These are phyloP conservation scores for Mycosphaerella arachidis DNA, from an alignment of 2,329 filamentous ascomycete genomes.

Conservation along the genomic window DNA sequence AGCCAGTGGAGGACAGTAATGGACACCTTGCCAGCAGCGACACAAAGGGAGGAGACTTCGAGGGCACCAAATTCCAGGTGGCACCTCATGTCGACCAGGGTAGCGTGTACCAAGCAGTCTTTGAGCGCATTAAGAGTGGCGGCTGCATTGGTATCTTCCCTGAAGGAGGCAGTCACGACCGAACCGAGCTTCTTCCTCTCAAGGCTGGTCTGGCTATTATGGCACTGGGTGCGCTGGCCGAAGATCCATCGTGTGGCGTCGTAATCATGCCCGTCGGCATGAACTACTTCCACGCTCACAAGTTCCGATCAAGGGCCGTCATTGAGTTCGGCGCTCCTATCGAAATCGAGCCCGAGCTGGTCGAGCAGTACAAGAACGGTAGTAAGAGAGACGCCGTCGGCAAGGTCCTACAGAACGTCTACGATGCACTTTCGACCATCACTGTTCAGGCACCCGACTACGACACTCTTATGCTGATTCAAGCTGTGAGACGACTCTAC, in stretches of 20 bases:
- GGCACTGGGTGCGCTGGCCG: slow-evolving; percentile 84
- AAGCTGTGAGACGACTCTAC: slow-evolving; percentile 88
- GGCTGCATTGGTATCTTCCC: slow-evolving; percentile 96
- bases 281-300: slow-evolving; percentile 99
- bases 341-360: slow-evolving; percentile 74
- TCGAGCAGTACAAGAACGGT: slow-evolving; percentile 78
- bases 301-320: slow-evolving; percentile 92
- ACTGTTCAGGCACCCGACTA: slow-evolving; percentile 92
- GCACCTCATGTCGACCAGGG: slow-evolving; percentile 93
- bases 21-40: slow-evolving; percentile 50
- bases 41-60: slow-evolving; percentile 55
- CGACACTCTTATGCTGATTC: slow-evolving; percentile 93
- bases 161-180: slow-evolving; percentile 92
- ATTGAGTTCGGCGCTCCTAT: slow-evolving; percentile 91
- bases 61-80: slow-evolving; percentile 78
- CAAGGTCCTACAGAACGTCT: slow-evolving; percentile 77
- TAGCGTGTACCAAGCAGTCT: slow-evolving; percentile 89
- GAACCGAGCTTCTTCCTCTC: slow-evolving; percentile 82
- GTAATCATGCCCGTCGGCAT: slow-evolving; percentile 96
- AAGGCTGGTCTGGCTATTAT: slow-evolving; percentile 98
- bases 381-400: slow-evolving; percentile 84
- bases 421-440: slow-evolving; percentile 77
- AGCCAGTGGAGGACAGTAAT: slow-evolving; percentile 51
- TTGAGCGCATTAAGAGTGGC: slow-evolving; percentile 71
- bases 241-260: slow-evolving; percentile 78